A percentile compares a stretch with the other conserved stretches of the same genome.
phyloP scores from a whole-genome alignment of 2,329 filamentous ascomycete species.

The Nemania abortiva region DNA sequence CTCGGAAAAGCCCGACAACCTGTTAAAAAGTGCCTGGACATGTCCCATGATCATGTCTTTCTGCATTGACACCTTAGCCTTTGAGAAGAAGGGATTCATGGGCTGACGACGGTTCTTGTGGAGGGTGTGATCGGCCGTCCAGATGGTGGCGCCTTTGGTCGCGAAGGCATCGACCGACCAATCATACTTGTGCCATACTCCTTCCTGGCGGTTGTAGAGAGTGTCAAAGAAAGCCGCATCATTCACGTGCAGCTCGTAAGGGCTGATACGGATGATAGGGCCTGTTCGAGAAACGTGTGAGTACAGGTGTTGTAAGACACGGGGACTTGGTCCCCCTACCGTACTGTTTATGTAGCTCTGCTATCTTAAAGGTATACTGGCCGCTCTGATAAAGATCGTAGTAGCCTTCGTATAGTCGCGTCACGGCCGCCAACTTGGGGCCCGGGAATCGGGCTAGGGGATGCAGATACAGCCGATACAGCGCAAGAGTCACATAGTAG shows the following conservation, averaged over 20 bases:
- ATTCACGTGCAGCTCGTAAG: conserved; percentile 32
- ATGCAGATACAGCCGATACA: conserved; percentile 19
- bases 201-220: conserved; percentile 31
- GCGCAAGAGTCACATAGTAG: conserved; percentile 12
- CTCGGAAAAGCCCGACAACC: conserved; percentile 12
- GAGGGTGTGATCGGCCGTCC: conserved; percentile 18
- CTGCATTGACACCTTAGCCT: conserved; percentile 17
- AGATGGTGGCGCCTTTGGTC: background rate
- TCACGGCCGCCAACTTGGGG: conserved; percentile 14
- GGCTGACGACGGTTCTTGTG: conserved; percentile 37
- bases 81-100: conserved; percentile 41
- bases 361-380: conserved; percentile 44
- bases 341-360: conserved; percentile 38
- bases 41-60: conserved; percentile 24
- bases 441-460: conserved; percentile 14
- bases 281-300: conserved; percentile 8
- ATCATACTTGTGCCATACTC: conserved; percentile 32
- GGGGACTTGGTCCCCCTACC: no score
- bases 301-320: no score
- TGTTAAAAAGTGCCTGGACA: conserved; percentile 9
- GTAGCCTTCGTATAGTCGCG: conserved; percentile 42
- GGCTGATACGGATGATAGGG: conserved; percentile 35
- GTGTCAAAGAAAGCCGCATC: conserved; percentile 30
- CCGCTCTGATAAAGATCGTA: conserved; percentile 41
- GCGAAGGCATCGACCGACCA: conserved; percentile 31